These are phyloP conservation scores for Solanum piurae DNA, from an alignment of 257 asterid species.

Conservation along the genomic window DNA sequence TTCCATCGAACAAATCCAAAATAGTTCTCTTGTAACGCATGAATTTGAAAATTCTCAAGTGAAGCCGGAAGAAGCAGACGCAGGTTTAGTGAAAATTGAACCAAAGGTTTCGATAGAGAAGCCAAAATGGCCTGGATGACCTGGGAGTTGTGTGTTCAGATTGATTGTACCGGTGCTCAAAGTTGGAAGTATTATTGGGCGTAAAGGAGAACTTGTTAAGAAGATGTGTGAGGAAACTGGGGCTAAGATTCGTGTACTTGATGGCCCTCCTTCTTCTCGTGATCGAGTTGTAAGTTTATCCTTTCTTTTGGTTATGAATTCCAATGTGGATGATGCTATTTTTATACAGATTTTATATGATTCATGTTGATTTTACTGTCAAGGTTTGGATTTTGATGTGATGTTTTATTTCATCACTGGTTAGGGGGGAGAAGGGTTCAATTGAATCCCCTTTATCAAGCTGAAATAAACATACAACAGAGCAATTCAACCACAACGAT, in stretches of 20 bases:
- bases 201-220: conserved; percentile 83
- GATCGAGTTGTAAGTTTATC: conserved; percentile 60
- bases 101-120: not conserved
- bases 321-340: not conserved
- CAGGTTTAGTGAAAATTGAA: not conserved
- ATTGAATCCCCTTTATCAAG: not conserved
- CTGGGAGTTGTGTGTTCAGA: conserved; percentile 61
- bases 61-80: not conserved
- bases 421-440: not conserved
- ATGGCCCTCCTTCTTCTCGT: conserved; percentile 53
- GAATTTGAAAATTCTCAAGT: not conserved
- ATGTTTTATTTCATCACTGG: not conserved
- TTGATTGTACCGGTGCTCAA: conserved; percentile 63
- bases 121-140: conserved; percentile 87
- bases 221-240: conserved; percentile 82
- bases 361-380: not conserved
- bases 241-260: conserved; percentile 70
- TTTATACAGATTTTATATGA: not conserved
- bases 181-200: conserved; percentile 81
- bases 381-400: too few species aligned
- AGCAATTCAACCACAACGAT: too few species aligned
- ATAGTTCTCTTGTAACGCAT: conserved; percentile 4
- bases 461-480: too few species aligned
- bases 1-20: conserved; percentile 2
- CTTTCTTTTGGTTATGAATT: not conserved